A percentile compares a stretch with the other conserved stretches of the same genome.
Evolutionary conservation across 352 stramenopile species (phyloP).

Genomic region (Pythium brassicae): DNA sequence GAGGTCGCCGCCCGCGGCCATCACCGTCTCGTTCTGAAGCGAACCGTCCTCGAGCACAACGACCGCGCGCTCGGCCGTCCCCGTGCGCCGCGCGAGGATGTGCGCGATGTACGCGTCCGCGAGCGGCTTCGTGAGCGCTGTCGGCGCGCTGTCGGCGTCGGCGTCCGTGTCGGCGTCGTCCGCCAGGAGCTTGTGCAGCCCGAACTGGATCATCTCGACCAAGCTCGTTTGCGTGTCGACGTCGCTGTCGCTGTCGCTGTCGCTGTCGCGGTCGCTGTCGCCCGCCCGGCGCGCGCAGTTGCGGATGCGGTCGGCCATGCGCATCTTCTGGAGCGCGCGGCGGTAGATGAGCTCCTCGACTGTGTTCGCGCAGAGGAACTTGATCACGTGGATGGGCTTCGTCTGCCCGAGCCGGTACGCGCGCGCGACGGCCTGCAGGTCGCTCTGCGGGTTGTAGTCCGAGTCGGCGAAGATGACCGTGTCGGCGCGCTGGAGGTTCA

Average conservation of each 20-base stretch:
- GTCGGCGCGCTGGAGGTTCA: conserved; percentile 80
- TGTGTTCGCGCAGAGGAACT: conserved; percentile 68
- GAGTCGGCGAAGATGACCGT: conserved; percentile 79
- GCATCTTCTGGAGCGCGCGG: conserved; percentile 60
- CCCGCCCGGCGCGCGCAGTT: conserved; percentile 41
- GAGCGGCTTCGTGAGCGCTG: conserved; percentile 39
- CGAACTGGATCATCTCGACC: conserved; percentile 73
- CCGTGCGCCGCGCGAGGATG: conserved; percentile 30
- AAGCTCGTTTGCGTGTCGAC: conserved; percentile 41
- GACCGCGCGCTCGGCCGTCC: background rate
- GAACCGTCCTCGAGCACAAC: conserved; percentile 18
- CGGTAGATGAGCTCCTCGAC: conserved; percentile 82
- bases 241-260: conserved; percentile 25
- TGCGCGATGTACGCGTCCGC: conserved; percentile 54
- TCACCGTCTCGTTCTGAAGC: conserved; percentile 43
- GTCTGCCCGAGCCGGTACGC: conserved; percentile 72
- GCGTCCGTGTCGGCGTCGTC: conserved; percentile 21
- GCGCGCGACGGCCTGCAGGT: conserved; percentile 65
- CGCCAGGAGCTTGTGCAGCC: conserved; percentile 62
- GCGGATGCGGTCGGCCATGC: conserved; percentile 69
- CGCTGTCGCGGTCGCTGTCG: conserved; percentile 21
- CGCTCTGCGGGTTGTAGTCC: conserved; percentile 75
- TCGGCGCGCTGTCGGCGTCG: conserved; percentile 19
- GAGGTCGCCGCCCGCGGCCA: conserved; percentile 52
- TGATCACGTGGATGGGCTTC: conserved; percentile 77